phyloP scores from a whole-genome alignment of 495 filamentous ascomycete genomes.

The Poronia punctata region DNA sequence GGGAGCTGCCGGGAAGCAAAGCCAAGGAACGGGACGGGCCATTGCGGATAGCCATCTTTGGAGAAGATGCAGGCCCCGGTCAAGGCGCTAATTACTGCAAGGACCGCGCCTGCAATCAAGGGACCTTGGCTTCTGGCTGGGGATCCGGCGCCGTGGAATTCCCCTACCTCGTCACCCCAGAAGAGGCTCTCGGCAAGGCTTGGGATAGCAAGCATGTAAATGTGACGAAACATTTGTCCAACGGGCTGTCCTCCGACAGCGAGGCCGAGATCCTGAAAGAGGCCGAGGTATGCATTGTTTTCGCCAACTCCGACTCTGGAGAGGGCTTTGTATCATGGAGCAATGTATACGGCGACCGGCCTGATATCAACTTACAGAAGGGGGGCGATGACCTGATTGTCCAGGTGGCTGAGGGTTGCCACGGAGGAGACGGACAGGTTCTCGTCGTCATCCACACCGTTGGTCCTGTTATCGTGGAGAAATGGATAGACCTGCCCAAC shows the following conservation, averaged over 20 bases:
- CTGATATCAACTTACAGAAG: constrained; percentile 70
- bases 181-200: constrained; percentile 51
- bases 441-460: constrained; percentile 88
- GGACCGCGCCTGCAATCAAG: constrained; percentile 74
- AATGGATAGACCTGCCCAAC: constrained; percentile 72
- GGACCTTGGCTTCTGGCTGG: constrained; percentile 83
- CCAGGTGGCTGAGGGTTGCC: constrained; percentile 64
- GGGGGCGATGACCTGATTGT: constrained; percentile 67
- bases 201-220: constrained; percentile 52
- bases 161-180: constrained; percentile 69
- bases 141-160: constrained; percentile 86
- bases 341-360: constrained; percentile 72
- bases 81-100: constrained; percentile 67
- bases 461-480: constrained; percentile 77
- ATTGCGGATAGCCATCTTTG: constrained; percentile 68
- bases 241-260: constrained; percentile 33
- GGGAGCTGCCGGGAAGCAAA: constrained; percentile 31
- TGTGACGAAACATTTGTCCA: constrained; percentile 53
- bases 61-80: constrained; percentile 71
- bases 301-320: constrained; percentile 55
- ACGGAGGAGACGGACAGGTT: constrained; percentile 56
- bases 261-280: constrained; percentile 33
- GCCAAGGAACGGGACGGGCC: constrained; percentile 30
- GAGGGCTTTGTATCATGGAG: constrained; percentile 59
- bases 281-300: constrained; percentile 63